These are phyloP conservation scores for Fermentozyma sake DNA, from an alignment of 1,139 yeast genomes.

Conservation along the genomic window DNA sequence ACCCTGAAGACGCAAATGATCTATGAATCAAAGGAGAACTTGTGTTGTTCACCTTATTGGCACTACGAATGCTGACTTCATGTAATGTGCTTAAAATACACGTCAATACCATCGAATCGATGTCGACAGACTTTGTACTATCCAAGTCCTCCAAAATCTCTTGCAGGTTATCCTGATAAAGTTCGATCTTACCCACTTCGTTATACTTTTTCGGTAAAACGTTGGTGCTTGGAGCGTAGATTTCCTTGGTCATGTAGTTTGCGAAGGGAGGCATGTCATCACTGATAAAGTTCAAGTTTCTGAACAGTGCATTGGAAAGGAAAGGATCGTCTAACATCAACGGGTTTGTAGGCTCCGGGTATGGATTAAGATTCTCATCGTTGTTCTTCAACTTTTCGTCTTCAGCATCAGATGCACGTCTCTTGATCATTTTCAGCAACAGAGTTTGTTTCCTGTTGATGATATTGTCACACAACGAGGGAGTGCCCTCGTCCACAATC, in stretches of 20 bases:
- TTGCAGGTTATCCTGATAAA: conserved; percentile 30
- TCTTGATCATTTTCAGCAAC: conserved; percentile 22
- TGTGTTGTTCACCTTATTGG: conserved; percentile 9
- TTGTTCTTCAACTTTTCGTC: neutral
- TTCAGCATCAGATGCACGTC: too few species aligned
- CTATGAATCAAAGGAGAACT: conserved; percentile 1
- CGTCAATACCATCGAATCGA: conserved; percentile 29
- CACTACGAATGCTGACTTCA: conserved; percentile 27
- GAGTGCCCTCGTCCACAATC: conserved; percentile 30
- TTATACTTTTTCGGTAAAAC: conserved; percentile 32
- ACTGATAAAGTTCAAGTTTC: conserved; percentile 20
- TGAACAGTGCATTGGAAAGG: neutral
- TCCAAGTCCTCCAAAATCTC: conserved; percentile 20
- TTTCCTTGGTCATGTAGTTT: conserved; percentile 27
- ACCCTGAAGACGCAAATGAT: too few species aligned
- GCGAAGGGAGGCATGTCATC: conserved; percentile 41
- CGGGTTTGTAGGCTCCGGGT: conserved; percentile 22
- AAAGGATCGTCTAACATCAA: conserved; percentile 10
- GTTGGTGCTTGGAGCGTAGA: conserved; percentile 10
- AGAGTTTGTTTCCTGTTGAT: conserved; percentile 28
- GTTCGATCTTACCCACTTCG: conserved; percentile 32
- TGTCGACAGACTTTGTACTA: conserved; percentile 31
- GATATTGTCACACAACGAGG: conserved; percentile 34
- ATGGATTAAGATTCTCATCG: conserved; percentile 20
- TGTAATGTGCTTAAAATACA: conserved; percentile 30